These are phyloP conservation scores for Tuber borchii DNA, from an alignment of 495 filamentous ascomycete genomes.

Conservation along the genomic window DNA sequence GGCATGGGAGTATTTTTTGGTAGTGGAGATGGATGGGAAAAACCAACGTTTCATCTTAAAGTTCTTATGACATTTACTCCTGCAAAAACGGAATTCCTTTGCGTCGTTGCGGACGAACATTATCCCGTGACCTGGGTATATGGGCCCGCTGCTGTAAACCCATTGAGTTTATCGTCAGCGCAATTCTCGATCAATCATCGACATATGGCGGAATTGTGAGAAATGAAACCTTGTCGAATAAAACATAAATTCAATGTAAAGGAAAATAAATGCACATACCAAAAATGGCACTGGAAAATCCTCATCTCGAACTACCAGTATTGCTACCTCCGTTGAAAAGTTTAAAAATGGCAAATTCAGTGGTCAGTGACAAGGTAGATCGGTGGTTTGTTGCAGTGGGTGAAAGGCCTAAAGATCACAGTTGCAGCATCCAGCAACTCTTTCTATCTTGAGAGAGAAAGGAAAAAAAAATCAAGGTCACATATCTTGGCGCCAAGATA, in stretches of 20 bases:
- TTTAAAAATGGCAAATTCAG: background rate
- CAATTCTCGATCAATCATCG: background rate
- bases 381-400: background rate
- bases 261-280: slow-evolving; percentile 3
- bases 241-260: background rate
- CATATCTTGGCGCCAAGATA: background rate
- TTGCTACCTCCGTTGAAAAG: background rate
- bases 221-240: background rate
- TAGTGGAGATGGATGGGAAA: background rate
- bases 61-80: slow-evolving; percentile 91
- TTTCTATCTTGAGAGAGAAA: background rate
- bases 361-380: background rate
- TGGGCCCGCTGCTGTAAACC: slow-evolving; percentile 47
- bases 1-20: background rate
- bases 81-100: slow-evolving; percentile 64
- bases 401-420: background rate
- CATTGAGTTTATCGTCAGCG: slow-evolving; percentile 11
- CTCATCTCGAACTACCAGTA: slow-evolving; percentile 20
- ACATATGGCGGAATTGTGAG: background rate
- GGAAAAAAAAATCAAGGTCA: background rate
- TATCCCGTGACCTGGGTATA: slow-evolving; percentile 85
- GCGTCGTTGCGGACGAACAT: slow-evolving; percentile 72
- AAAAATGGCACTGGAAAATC: slow-evolving; percentile 42
- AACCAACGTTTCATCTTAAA: slow-evolving; percentile 95
- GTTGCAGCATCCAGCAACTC: background rate